Base-by-base conservation (phyloP, 768 basidiomycete species). In the Daedalea quercina region DNA sequence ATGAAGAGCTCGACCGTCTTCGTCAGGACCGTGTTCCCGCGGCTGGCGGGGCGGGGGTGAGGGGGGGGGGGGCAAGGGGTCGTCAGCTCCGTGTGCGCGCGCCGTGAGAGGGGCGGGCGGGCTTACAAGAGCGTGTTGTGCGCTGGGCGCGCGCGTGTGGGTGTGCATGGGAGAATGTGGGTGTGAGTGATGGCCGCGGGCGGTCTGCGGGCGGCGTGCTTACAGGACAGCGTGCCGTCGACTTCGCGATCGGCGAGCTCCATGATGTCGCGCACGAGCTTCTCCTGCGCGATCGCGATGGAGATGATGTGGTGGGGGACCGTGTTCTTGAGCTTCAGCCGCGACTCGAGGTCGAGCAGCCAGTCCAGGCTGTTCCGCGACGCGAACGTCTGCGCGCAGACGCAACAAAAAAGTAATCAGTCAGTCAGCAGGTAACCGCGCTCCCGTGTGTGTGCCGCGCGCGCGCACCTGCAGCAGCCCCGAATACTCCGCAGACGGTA, bases 1-100 rank as follows among this genome's bases (percentile, higher is more conserved):
- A 94, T 90, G 60, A 82, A 84, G 4, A 82, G 69, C 61, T 93
- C 90, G 70, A 92, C 80, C 24, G 85, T 81, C 62, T 76, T 77
- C 25, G 77, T 77, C 43, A 77, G 65, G 7, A 73, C 69, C 6
- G 71, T 76, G 56, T 76, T 77, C n/a, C 67, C 69, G 81, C 90
- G 53, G 84, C 65, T 66, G 35, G n/a, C n/a, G n/a, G n/a, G n/a
- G n/a, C n/a, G n/a, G n/a, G n/a, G n/a, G n/a, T n/a, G n/a, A n/a
- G n/a, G n/a, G n/a, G n/a, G n/a, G 19, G n/a, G 6, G 22, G 44
- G 19, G 28, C 26, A 51, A 23, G 25, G 25, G 41, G 41, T 7
- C 20, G 23, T 44, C 8, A 44, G 20, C 24, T 13, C 6, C 23
- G 25, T n/a, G 7, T 2, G 4, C 7, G 37, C 34, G 8, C 34